These are phyloP conservation scores for Raddia distichophylla DNA, from an alignment of 176 grass and related monocot species.

Conservation along the genomic window DNA sequence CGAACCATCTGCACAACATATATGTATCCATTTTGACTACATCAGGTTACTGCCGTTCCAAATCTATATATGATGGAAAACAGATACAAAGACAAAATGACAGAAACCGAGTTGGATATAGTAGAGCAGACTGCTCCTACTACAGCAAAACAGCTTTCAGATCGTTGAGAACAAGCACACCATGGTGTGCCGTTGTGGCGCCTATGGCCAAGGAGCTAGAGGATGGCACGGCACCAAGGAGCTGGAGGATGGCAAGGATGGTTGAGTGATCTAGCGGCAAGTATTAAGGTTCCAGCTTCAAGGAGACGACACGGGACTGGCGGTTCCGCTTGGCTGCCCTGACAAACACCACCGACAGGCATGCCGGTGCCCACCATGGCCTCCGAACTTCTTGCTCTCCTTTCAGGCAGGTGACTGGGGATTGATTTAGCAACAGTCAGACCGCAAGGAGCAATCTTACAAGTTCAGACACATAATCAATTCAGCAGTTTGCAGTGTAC, in stretches of 20 bases:
- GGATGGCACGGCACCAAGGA: not conserved
- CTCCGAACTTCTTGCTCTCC: conserved; percentile 95
- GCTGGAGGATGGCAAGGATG: not conserved
- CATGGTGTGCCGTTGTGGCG: not conserved
- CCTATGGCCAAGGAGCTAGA: not conserved
- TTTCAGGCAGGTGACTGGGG: conserved; percentile 89
- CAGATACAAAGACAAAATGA: conserved; percentile 30
- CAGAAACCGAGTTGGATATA: conserved; percentile 38
- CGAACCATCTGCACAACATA: conserved; percentile 43
- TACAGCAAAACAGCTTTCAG: conserved; percentile 38
- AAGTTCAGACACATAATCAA: not conserved
- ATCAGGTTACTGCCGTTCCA: conserved; percentile 45
- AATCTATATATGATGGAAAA: conserved; percentile 60
- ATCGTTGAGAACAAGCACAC: conserved; percentile 30
- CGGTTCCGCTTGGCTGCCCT: conserved; percentile 76
- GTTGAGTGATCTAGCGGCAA: not conserved
- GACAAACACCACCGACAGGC: conserved; percentile 79
- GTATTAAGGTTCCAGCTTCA: conserved; percentile 85
- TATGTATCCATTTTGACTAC: conserved; percentile 47
- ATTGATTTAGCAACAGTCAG: conserved; percentile 29
- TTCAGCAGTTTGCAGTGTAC: not conserved
- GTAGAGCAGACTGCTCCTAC: conserved; percentile 32
- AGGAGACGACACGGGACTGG: conserved; percentile 84
- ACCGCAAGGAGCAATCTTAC: not conserved
- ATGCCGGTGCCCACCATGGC: conserved; percentile 93